Conservation (phyloP, 2,329 filamentous ascomycete genomes). For the Venturia pyrina region DNA sequence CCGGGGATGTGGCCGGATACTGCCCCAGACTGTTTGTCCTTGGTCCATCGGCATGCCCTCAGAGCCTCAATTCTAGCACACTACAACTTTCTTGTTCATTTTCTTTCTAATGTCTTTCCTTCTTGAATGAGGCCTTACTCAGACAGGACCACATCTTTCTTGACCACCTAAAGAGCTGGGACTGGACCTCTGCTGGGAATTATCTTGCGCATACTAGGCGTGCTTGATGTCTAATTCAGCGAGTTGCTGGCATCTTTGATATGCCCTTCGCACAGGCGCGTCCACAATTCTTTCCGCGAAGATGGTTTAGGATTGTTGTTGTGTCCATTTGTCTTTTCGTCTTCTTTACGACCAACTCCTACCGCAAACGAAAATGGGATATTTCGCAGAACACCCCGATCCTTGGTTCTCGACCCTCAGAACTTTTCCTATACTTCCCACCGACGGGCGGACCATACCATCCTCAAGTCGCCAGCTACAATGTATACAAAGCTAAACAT, state of each 20-base stretch:
- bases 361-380: background rate
- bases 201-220: background rate
- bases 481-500: slow-evolving; percentile 11
- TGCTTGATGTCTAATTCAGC: background rate
- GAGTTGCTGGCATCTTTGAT: background rate
- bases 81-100: background rate
- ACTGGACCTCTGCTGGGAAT: background rate
- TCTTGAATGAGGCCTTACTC: background rate
- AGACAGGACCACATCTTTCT: background rate
- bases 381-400: slow-evolving; percentile 10
- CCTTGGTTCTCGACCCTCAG: slow-evolving; percentile 6
- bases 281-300: background rate
- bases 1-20: too few species aligned
- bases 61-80: background rate
- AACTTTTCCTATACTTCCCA: slow-evolving; percentile 14
- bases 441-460: slow-evolving; percentile 12
- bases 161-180: background rate
- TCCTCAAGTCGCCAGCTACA: slow-evolving; percentile 13
- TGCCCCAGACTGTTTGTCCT: too few species aligned
- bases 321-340: background rate
- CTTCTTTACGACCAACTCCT: slow-evolving; percentile 1
- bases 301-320: background rate
- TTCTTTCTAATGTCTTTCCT: background rate
- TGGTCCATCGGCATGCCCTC: too few species aligned
- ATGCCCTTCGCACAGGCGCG: slow-evolving; percentile 1